Conservation (phyloP, 768 basidiomycete genomes). For the Collybia mongolica region DNA sequence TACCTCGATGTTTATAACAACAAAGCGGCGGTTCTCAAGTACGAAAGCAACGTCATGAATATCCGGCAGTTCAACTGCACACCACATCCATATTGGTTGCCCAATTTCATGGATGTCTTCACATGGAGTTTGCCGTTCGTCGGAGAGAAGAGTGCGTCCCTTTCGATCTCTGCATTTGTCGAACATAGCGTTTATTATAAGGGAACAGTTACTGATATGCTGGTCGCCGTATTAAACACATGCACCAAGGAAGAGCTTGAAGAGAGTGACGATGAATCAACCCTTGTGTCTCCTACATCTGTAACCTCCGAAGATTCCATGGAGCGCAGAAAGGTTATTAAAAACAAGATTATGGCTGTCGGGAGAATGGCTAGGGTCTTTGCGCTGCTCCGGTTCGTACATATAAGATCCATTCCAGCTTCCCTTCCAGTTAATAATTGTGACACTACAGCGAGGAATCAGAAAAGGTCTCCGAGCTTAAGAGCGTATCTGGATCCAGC, state of each 20-base stretch:
- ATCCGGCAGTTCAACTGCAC: slow-evolving; percentile 97
- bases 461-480: slow-evolving; percentile 95
- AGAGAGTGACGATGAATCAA: slow-evolving; percentile 65
- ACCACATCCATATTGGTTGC: slow-evolving; percentile 96
- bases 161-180: not conserved
- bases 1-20: slow-evolving; percentile 99
- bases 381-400: slow-evolving; percentile 83
- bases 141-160: slow-evolving; percentile 88
- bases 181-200: too few species aligned
- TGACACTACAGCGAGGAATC: slow-evolving; percentile 79
- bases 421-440: not conserved
- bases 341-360: slow-evolving; percentile 98
- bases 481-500: slow-evolving; percentile 77
- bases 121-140: slow-evolving; percentile 99
- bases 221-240: slow-evolving; percentile 93
- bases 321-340: slow-evolving; percentile 89
- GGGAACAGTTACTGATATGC: slow-evolving; percentile 90
- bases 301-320: slow-evolving; percentile 46
- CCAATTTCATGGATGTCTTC: slow-evolving; percentile 99
- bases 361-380: slow-evolving; percentile 97
- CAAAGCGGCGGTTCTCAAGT: slow-evolving; percentile 98
- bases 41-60: slow-evolving; percentile 98
- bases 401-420: not conserved
- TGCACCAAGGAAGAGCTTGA: slow-evolving; percentile 97
- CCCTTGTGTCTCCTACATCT: slow-evolving; percentile 36